Evolutionary conservation across 176 grass and related monocot genomes (phyloP).

Genomic region (Aegilops umbellulata): DNA sequence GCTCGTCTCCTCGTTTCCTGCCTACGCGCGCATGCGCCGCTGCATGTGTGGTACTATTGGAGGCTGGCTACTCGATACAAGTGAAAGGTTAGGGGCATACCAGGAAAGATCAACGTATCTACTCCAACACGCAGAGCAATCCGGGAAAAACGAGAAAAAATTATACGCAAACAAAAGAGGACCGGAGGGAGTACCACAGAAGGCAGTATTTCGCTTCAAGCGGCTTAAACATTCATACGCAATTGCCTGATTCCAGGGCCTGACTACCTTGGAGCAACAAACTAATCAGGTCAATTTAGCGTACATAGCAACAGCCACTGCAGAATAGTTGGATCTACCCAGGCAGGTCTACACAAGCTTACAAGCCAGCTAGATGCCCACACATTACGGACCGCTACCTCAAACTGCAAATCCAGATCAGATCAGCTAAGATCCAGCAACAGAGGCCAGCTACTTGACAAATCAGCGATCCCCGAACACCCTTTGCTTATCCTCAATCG

Average conservation of each 20-base stretch:
- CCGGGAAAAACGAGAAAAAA: too few species aligned
- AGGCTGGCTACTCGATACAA: too few species aligned
- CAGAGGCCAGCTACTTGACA: not conserved
- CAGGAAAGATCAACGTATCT: too few species aligned
- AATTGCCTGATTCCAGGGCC: not conserved
- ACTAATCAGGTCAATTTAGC: not conserved
- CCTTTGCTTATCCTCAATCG: not conserved
- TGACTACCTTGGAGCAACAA: not conserved
- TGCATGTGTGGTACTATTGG: too few species aligned
- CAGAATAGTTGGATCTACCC: not conserved
- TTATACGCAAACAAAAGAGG: too few species aligned
- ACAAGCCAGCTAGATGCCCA: not conserved
- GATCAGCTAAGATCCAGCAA: slow-evolving; percentile 9
- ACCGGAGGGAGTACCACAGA: too few species aligned
- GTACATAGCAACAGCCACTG: not conserved
- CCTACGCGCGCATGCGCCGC: too few species aligned
- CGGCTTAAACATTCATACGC: not conserved
- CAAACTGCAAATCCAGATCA: not conserved
- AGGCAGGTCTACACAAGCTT: not conserved
- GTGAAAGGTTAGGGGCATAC: too few species aligned
- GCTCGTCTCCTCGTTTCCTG: too few species aligned
- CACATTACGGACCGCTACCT: not conserved
- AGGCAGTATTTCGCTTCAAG: not conserved
- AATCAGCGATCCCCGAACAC: not conserved
- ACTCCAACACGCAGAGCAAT: too few species aligned